phyloP scores from a whole-genome alignment of 225 moss, liverwort and hornwort genomes.

The Ulota crispa region DNA sequence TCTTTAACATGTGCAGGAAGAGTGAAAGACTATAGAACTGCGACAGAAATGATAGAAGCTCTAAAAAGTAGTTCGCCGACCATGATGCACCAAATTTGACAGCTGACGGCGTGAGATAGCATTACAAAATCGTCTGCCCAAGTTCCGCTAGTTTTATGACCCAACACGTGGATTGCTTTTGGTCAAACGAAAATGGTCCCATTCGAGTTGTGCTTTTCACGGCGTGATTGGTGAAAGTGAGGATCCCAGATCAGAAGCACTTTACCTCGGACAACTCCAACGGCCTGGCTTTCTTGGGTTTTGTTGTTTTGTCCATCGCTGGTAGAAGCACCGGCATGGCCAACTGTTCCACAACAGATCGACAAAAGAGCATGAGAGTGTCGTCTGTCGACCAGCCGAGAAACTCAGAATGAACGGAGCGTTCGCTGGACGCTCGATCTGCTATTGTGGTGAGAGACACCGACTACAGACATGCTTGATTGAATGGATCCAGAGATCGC shows the following conservation, averaged over 20 bases:
- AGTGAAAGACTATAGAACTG: no score
- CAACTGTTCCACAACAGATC: neutral
- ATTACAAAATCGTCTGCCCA: no score
- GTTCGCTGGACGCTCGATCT: neutral
- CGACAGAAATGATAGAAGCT: no score
- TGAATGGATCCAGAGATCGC: neutral
- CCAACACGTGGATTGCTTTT: no score
- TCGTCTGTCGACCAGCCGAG: neutral
- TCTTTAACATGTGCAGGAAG: no score
- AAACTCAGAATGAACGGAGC: neutral
- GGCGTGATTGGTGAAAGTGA: neutral
- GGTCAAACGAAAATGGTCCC: no score
- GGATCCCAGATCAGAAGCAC: neutral
- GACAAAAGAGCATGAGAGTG: neutral
- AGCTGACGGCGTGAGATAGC: no score
- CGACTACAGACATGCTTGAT: neutral
- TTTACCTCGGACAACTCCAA: neutral
- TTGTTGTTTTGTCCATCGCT: neutral
- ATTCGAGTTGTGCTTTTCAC: no score
- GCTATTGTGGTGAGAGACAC: neutral
- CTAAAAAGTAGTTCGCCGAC: no score
- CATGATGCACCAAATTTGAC: no score
- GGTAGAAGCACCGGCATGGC: neutral
- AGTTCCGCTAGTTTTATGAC: no score
- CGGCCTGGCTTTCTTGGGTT: neutral